These are phyloP conservation scores for Prunus armeniaca DNA, from an alignment of 306 rosid genomes.

Conservation along the genomic window DNA sequence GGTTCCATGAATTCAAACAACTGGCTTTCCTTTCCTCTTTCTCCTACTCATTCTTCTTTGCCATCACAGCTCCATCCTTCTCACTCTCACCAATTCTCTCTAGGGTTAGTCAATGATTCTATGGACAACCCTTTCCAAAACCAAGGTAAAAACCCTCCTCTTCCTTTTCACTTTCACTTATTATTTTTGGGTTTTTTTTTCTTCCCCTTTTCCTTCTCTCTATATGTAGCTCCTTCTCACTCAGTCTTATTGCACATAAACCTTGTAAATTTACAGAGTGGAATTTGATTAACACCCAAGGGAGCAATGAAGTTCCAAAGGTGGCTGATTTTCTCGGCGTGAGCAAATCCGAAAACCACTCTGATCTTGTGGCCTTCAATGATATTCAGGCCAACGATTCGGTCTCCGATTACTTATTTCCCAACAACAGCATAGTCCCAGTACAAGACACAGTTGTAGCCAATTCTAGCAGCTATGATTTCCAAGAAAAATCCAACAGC, in stretches of 20 bases:
- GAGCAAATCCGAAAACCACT: constrained; percentile 67
- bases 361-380: constrained; percentile 63
- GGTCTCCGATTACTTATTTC: constrained; percentile 64
- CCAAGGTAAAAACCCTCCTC: constrained; percentile 44
- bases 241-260: neutral
- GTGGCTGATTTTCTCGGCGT: constrained; percentile 99
- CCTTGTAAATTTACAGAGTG: constrained; percentile 50
- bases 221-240: neutral
- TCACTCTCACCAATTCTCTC: constrained; percentile 80
- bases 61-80: constrained; percentile 67
- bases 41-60: constrained; percentile 74
- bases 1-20: constrained; percentile 85
- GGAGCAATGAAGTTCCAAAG: constrained; percentile 64
- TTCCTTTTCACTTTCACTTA: neutral
- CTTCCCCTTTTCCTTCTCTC: neutral
- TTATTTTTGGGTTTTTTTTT: neutral
- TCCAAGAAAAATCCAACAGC: constrained; percentile 62
- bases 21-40: constrained; percentile 97
- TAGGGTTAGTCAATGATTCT: constrained; percentile 68
- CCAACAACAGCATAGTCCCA: constrained; percentile 47
- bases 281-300: constrained; percentile 62
- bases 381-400: constrained; percentile 60
- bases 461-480: constrained; percentile 50
- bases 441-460: constrained; percentile 47
- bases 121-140: constrained; percentile 83